These are phyloP conservation scores for Ophiostoma populinum DNA, from an alignment of 2,329 filamentous ascomycete genomes.

Conservation along the genomic window DNA sequence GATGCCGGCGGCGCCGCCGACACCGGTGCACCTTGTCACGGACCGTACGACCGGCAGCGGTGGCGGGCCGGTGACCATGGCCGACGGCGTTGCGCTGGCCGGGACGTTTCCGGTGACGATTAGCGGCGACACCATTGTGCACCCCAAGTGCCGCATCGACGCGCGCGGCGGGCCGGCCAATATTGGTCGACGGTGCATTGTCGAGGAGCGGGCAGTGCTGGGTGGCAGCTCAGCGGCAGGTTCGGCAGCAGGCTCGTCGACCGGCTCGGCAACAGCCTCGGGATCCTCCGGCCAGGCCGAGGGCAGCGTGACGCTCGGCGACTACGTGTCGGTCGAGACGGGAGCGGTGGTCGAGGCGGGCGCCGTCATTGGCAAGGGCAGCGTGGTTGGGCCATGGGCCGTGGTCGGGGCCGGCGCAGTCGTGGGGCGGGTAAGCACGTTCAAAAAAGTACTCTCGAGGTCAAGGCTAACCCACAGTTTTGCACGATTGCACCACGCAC, in stretches of 20 bases:
- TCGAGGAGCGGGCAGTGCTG: slow-evolving; percentile 51
- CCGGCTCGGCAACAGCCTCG: no score
- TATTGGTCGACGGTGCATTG: slow-evolving; percentile 64
- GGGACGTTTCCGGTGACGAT: slow-evolving; percentile 68
- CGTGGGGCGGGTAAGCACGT: slow-evolving; percentile 44
- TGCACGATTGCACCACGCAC: slow-evolving; percentile 54
- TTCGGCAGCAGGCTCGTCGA: no score
- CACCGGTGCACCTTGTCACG: slow-evolving; percentile 37
- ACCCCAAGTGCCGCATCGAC: slow-evolving; percentile 67
- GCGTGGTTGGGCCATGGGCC: slow-evolving; percentile 39
- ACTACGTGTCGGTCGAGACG: slow-evolving; percentile 45
- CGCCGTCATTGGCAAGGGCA: slow-evolving; percentile 44
- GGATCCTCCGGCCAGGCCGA: slow-evolving; percentile 15
- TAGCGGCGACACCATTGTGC: slow-evolving; percentile 62
- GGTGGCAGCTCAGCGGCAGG: slow-evolving; percentile 21
- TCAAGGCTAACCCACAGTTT: slow-evolving; percentile 26
- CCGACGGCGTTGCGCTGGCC: slow-evolving; percentile 43
- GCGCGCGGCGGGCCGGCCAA: slow-evolving; percentile 63
- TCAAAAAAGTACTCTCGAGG: background rate
- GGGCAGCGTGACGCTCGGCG: slow-evolving; percentile 37
- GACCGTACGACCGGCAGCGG: slow-evolving; percentile 1
- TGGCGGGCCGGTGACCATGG: slow-evolving; percentile 34
- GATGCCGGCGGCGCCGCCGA: slow-evolving; percentile 31
- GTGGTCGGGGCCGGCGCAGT: slow-evolving; percentile 42
- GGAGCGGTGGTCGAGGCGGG: slow-evolving; percentile 42